A percentile compares a stretch with the other conserved stretches of the same genome.
Evolutionary conservation across 2,329 filamentous ascomycete genomes (phyloP).

Genomic region (Talaromyces amestolkiae): DNA sequence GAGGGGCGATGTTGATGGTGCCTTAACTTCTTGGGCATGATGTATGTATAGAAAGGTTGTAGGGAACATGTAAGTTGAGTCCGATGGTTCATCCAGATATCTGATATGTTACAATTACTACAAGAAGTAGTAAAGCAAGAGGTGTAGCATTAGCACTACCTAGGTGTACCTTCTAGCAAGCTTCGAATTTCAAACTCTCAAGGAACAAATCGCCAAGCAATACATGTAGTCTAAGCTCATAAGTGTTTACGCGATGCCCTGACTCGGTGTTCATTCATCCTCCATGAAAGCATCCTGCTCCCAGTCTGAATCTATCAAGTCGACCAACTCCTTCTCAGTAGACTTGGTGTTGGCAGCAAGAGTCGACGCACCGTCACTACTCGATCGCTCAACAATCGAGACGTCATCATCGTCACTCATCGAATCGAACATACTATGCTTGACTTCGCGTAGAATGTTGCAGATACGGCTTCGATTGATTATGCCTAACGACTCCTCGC

Average conservation of each 20-base stretch:
- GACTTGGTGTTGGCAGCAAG: background rate
- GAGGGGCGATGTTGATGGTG: background rate
- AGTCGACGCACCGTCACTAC: background rate
- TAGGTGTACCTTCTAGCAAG: background rate
- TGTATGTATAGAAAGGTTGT: background rate
- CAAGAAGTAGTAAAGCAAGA: background rate
- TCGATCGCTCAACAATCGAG: background rate
- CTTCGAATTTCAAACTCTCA: background rate
- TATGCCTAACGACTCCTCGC: conserved; percentile 14
- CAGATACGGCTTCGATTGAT: conserved; percentile 14
- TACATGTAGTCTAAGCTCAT: background rate
- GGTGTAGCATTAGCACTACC: background rate
- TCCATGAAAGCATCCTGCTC: conserved; percentile 2
- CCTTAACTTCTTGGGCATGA: background rate
- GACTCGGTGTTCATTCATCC: background rate
- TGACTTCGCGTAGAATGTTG: conserved; percentile 8
- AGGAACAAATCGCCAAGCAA: background rate
- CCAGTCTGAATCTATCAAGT: background rate
- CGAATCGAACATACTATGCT: background rate
- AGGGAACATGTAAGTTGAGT: background rate
- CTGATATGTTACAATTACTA: too few species aligned
- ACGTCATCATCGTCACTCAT: background rate
- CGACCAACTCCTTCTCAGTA: background rate
- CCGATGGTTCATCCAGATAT: background rate
- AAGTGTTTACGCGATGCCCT: background rate